phyloP scores from a whole-genome alignment of 140 eudicot species.

The Ambrosia hybrid region DNA sequence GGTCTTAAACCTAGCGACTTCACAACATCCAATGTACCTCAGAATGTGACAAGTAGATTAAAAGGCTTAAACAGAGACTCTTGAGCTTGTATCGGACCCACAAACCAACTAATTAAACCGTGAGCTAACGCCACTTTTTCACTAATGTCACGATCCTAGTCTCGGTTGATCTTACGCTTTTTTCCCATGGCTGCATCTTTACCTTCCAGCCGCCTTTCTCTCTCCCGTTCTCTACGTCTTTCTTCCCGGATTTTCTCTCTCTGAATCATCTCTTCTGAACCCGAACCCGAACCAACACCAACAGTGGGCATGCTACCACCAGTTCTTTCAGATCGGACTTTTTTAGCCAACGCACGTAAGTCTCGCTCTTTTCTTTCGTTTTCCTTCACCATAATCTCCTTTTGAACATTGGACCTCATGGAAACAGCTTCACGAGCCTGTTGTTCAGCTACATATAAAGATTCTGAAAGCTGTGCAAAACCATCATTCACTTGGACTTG shows the following conservation, averaged over 20 bases:
- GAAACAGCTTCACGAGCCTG: constrained; percentile 81
- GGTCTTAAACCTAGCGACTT: too few relatives aligned
- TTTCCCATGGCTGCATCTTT: constrained; percentile 88
- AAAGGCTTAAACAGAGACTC: too few relatives aligned
- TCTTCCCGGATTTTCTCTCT: constrained; percentile 84
- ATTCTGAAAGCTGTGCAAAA: constrained; percentile 81
- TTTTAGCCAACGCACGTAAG: constrained; percentile 50
- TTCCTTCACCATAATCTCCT: constrained; percentile 87
- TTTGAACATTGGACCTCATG: constrained; percentile 58
- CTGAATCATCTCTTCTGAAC: constrained; percentile 41
- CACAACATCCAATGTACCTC: too few relatives aligned
- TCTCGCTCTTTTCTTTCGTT: constrained; percentile 60
- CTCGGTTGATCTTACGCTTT: constrained; percentile 79
- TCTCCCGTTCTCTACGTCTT: constrained; percentile 68
- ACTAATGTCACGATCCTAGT: constrained; percentile 81
- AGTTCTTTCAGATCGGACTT: constrained; percentile 72
- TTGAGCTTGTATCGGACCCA: too few relatives aligned
- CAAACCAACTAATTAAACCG: too few relatives aligned
- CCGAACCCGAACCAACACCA: constrained; percentile 24
- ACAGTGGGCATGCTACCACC: constrained; percentile 37
- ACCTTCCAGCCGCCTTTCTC: constrained; percentile 79
- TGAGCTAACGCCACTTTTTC: constrained; percentile 86
- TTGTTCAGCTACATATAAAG: constrained; percentile 54
- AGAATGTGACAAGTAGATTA: too few relatives aligned
- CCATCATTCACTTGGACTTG: constrained; percentile 85